These are phyloP conservation scores for Gleditsia sinensis DNA, from an alignment of 306 rosid genomes.

Conservation along the genomic window DNA sequence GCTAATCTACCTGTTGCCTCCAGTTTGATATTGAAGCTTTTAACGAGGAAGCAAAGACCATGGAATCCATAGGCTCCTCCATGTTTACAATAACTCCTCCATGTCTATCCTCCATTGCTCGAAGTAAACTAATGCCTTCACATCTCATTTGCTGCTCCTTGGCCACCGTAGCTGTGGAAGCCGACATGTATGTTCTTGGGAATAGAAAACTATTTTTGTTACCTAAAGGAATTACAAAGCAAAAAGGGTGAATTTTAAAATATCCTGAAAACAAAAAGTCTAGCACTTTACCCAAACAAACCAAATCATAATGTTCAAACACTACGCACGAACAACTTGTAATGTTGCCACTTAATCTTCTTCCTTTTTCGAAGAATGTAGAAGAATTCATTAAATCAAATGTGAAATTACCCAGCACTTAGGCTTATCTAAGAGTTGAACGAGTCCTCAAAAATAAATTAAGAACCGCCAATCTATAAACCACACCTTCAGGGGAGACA, in stretches of 20 bases:
- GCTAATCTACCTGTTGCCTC: conserved; percentile 55
- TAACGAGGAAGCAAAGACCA: conserved; percentile 45
- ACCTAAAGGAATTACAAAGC: not conserved
- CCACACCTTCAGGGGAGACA: conserved; percentile 30
- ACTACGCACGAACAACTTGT: not conserved
- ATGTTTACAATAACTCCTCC: conserved; percentile 65
- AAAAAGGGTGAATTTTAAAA: not conserved
- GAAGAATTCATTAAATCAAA: not conserved
- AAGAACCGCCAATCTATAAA: not conserved
- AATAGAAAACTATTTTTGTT: not conserved
- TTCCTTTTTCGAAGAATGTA: not conserved
- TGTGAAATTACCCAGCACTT: not conserved
- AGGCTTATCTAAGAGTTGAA: not conserved
- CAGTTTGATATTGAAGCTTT: conserved; percentile 56
- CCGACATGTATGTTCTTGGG: conserved; percentile 20
- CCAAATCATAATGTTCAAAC: not conserved
- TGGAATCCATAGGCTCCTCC: conserved; percentile 51
- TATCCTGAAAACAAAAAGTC: not conserved
- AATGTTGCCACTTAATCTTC: not conserved
- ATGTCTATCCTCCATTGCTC: conserved; percentile 50
- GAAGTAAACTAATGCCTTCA: conserved; percentile 40
- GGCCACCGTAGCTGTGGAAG: conserved; percentile 10
- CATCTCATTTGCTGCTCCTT: conserved; percentile 33
- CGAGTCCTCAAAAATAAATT: not conserved
- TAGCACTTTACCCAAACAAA: not conserved